Evolutionary conservation across 805 yeast species (phyloP), one percentile per base, ranked within the genome.

Genomic region (Candida oleophila): DNA sequence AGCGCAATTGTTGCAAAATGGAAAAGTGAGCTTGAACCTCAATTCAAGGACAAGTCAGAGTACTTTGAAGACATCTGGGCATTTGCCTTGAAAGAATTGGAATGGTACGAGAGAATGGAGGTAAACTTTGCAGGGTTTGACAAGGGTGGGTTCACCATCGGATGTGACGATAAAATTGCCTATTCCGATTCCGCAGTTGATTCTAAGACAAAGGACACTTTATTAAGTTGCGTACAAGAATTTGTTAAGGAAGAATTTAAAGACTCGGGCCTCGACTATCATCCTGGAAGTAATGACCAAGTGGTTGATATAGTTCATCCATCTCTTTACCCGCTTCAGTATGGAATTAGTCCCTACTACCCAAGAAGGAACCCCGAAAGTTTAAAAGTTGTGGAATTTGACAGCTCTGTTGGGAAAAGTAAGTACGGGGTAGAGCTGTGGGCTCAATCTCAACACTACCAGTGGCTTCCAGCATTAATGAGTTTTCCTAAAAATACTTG

Each of bases 301-400:
- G 74, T 70, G 2, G 50, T 67, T 20, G 71, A 70, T 48, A 56
- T 73, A 18, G 73, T 65, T 14, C 76, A 73, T 44, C 76, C 77
- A 20, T 69, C 74, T 15, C 56, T 73, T 35, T 71, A 57, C 37
- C 69, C 72, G 4, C 50, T 63, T 20, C 62, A 53, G 36, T 69
- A 68, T 46, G 69, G 62, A 0, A 48, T 12, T 14, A 64, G 70
- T 8, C 59, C 61, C 7, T 49, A 61, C 18, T 22, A 45, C 21
- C 35, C 16, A 3, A 40, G 44, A 3, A 46, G 44, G 8, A 39
- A 38, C 5, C 3, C 15, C 22, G 46, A 43, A 15, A 28, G 22
- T 20, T 20, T 52, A 18, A 30, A 33, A 19, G 46, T 52, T 20
- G 46, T 45, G 2, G 28, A 55, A 44, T 59, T 38, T 38, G 44